A percentile compares a stretch with the other conserved stretches of the same genome.
Evolutionary conservation across 352 stramenopile species (phyloP).

Genomic region (Globisporangium lucens): DNA sequence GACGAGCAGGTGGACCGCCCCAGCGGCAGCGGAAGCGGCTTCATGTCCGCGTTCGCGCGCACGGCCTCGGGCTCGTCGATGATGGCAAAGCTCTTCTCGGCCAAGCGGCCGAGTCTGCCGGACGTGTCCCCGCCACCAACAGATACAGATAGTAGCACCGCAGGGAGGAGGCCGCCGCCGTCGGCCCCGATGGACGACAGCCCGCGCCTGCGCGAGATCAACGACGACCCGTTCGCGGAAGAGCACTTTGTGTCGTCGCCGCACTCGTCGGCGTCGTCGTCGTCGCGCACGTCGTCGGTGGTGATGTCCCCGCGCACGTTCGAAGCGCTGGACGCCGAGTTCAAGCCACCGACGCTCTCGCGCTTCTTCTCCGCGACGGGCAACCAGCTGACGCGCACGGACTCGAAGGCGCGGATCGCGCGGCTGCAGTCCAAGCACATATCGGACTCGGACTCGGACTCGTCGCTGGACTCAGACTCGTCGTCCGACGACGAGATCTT

Average conservation of each 20-base stretch:
- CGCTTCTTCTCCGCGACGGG: slow-evolving; percentile 15
- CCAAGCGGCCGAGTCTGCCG: slow-evolving; percentile 16
- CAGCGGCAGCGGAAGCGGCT: slow-evolving; percentile 1
- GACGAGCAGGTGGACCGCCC: background rate
- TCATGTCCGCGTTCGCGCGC: slow-evolving; percentile 17
- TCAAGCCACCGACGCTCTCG: slow-evolving; percentile 21
- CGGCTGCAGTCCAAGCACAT: slow-evolving; percentile 18
- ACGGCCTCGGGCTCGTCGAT: slow-evolving; percentile 15
- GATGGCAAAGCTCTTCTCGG: slow-evolving; percentile 22
- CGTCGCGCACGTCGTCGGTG: slow-evolving; percentile 18
- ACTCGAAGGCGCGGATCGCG: slow-evolving; percentile 21
- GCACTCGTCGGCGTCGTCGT: slow-evolving; percentile 18
- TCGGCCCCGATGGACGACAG: background rate
- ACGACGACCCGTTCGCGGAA: slow-evolving; percentile 17
- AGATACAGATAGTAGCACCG: background rate
- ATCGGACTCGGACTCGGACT: slow-evolving; percentile 37
- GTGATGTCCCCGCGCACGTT: slow-evolving; percentile 23
- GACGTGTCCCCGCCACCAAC: background rate
- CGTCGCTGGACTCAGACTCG: slow-evolving; percentile 32
- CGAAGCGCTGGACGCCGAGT: slow-evolving; percentile 20
- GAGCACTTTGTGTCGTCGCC: slow-evolving; percentile 15
- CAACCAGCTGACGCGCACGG: slow-evolving; percentile 9
- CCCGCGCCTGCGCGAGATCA: slow-evolving; percentile 3
- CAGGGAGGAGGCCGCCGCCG: background rate
- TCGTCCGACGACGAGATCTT: slow-evolving; percentile 28